Evolutionary conservation across 805 yeast species (phyloP).

Genomic region (Metschnikowia orientalis): DNA sequence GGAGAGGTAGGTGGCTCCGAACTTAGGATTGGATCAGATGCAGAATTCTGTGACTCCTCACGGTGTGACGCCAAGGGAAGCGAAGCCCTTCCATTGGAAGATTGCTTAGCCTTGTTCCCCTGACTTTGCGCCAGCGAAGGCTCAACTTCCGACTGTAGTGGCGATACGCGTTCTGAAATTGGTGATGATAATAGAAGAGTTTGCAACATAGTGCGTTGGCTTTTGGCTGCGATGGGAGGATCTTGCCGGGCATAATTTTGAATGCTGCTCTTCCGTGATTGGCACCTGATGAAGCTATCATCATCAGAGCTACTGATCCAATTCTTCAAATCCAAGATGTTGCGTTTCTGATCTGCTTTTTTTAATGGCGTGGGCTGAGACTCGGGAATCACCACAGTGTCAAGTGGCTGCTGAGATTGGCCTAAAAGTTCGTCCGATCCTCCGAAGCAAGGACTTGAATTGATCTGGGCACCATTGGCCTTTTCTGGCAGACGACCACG

Average conservation of each 20-base stretch:
- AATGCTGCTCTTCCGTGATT: neutral
- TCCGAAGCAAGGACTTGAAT: too few species aligned
- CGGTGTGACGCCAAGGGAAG: too few species aligned
- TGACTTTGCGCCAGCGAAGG: too few species aligned
- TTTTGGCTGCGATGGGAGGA: neutral
- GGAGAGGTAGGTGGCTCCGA: constrained; percentile 9
- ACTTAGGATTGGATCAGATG: neutral
- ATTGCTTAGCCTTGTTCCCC: too few species aligned
- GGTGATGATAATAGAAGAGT: constrained; percentile 12
- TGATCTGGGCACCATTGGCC: too few species aligned
- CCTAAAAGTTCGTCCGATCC: too few species aligned
- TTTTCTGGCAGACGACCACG: too few species aligned
- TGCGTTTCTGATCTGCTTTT: constrained; percentile 4
- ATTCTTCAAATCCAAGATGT: constrained; percentile 14
- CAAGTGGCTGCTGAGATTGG: too few species aligned
- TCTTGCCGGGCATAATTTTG: neutral
- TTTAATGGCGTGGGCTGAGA: too few species aligned
- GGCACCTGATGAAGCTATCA: constrained; percentile 9
- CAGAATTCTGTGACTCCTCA: too few species aligned
- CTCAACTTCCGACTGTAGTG: neutral
- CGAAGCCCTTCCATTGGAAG: too few species aligned
- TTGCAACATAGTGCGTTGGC: neutral
- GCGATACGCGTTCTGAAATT: constrained; percentile 4
- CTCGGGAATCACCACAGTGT: too few species aligned
- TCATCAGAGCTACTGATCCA: constrained; percentile 21